A percentile compares a stretch with the other conserved stretches of the same genome.
Conservation (phyloP, 305 asterid species). For the Fraxinus ornus region DNA sequence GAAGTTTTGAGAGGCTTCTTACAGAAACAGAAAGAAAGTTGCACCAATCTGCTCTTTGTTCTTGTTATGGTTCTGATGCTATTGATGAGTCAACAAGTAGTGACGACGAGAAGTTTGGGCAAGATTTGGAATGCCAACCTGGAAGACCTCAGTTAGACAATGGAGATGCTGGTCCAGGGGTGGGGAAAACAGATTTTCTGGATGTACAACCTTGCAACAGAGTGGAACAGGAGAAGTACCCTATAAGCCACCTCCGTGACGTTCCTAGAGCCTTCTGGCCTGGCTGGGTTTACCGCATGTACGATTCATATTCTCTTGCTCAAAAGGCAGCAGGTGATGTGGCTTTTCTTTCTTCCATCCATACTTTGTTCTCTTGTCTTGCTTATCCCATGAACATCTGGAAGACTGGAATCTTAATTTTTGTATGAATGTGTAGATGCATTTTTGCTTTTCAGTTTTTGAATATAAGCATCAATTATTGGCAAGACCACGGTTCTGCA, state of each 20-base stretch:
- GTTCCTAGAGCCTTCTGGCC: slow-evolving; percentile 90
- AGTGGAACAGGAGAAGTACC: slow-evolving; percentile 37
- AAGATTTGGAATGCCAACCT: slow-evolving; percentile 27
- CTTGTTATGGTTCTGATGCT: slow-evolving; percentile 42
- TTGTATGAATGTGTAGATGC: neutral
- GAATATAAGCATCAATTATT: neutral
- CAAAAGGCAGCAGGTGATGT: slow-evolving; percentile 79
- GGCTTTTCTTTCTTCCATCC: slow-evolving; percentile 18
- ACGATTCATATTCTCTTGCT: slow-evolving; percentile 82
- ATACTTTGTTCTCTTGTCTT: neutral
- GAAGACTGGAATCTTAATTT: neutral
- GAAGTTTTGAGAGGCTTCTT: slow-evolving; percentile 80
- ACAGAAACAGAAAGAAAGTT: slow-evolving; percentile 72
- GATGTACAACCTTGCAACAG: slow-evolving; percentile 33
- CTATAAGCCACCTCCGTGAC: slow-evolving; percentile 49
- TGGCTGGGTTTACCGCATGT: slow-evolving; percentile 86
- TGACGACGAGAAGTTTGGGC: slow-evolving; percentile 64
- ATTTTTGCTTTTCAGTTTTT: neutral
- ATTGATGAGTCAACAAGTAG: slow-evolving; percentile 59
- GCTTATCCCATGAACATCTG: neutral
- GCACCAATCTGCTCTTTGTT: slow-evolving; percentile 63
- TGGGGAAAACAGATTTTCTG: slow-evolving; percentile 33
- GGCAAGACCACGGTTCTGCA: neutral
- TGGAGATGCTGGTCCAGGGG: slow-evolving; percentile 30
- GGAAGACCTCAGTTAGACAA: slow-evolving; percentile 41